phyloP scores from a whole-genome alignment of 306 rosid genomes.

The Vicia sativa region DNA sequence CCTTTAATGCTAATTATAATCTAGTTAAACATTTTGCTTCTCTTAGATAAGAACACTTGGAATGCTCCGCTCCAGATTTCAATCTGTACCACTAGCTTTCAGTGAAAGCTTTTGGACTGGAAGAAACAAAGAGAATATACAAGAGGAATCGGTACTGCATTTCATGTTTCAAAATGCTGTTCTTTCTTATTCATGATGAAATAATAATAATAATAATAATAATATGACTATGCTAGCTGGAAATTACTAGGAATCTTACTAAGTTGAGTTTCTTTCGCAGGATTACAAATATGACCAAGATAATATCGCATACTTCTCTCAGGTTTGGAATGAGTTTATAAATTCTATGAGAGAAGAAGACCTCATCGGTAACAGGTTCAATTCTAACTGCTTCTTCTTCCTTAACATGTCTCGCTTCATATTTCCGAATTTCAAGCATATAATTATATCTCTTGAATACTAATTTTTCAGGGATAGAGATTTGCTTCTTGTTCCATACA shows the following conservation, averaged over 20 bases:
- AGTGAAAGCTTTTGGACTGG: constrained; percentile 68
- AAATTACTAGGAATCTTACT: not conserved
- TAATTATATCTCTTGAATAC: constrained; percentile 39
- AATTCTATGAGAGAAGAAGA: constrained; percentile 83
- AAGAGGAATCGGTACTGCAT: constrained; percentile 48
- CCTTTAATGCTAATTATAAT: constrained; percentile 34
- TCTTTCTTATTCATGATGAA: constrained; percentile 29
- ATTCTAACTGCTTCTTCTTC: constrained; percentile 41
- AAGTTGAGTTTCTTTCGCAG: constrained; percentile 51
- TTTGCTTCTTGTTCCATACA: constrained; percentile 83
- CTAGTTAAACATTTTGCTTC: constrained; percentile 35
- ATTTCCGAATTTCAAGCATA: constrained; percentile 39
- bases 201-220: too few species aligned
- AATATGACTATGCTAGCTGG: not conserved
- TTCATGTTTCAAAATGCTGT: constrained; percentile 39
- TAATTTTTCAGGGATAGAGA: constrained; percentile 74
- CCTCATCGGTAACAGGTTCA: constrained; percentile 84
- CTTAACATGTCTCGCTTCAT: constrained; percentile 1
- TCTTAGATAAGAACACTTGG: constrained; percentile 98
- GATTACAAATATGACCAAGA: constrained; percentile 49
- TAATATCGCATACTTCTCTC: constrained; percentile 78
- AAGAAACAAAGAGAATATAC: constrained; percentile 31
- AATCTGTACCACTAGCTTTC: constrained; percentile 76
- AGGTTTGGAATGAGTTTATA: constrained; percentile 90
- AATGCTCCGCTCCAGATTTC: constrained; percentile 91